A percentile compares a stretch with the other conserved stretches of the same genome.
phyloP scores from a whole-genome alignment of 352 stramenopile species.

The Pythium plurisporium region DNA sequence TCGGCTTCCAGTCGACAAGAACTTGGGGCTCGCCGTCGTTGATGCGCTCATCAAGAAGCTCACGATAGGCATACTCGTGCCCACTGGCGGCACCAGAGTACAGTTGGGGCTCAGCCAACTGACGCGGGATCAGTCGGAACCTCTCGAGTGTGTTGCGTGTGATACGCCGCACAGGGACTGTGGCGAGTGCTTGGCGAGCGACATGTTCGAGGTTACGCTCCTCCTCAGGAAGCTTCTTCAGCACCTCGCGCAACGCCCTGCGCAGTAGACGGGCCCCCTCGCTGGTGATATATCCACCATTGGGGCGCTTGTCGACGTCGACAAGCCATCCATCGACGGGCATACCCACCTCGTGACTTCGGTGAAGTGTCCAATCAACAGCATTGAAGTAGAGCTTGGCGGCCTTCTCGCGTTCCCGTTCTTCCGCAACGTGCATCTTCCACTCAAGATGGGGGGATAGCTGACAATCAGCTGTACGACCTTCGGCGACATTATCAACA shows the following conservation, averaged over 20 bases:
- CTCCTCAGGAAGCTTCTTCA: background rate
- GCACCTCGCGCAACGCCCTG: background rate
- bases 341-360: background rate
- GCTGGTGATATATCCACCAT: background rate
- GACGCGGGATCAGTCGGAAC: background rate
- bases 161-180: background rate
- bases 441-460: background rate
- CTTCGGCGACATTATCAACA: background rate
- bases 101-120: background rate
- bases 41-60: background rate
- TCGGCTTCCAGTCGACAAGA: slow-evolving; percentile 8
- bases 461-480: background rate
- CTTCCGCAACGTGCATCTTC: background rate
- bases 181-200: background rate
- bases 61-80: slow-evolving; percentile 1
- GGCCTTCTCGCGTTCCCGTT: background rate
- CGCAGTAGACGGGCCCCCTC: background rate
- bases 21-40: slow-evolving; percentile 2
- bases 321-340: background rate
- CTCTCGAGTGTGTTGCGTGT: background rate
- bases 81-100: background rate
- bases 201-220: background rate
- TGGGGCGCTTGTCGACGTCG: background rate
- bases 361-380: background rate
- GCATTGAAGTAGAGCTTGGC: background rate